Percentiles rank a stretch among this genome's conserved stretches.
Conservation (phyloP, 1,284 basidiomycete species). For the Ganoderma lucidum region DNA sequence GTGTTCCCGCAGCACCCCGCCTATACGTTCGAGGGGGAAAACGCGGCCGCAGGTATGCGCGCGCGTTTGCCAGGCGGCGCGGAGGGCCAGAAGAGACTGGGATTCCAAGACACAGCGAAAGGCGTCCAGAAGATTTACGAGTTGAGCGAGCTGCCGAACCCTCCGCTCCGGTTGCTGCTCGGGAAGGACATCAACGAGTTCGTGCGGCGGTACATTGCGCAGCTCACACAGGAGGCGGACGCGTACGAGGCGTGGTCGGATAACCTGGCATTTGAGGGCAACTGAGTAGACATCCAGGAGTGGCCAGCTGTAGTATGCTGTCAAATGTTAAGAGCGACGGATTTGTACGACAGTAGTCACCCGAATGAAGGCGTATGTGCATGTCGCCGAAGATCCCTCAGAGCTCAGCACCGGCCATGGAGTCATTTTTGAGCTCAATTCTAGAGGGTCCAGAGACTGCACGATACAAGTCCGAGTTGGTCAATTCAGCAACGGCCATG, state of each 20-base stretch:
- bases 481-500: no score
- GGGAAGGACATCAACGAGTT: conserved; percentile 28
- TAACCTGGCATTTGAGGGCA: conserved; percentile 5
- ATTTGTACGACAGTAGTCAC: no score
- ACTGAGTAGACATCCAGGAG: no score
- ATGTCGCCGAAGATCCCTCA: no score
- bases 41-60: conserved; percentile 9
- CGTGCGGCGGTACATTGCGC: conserved; percentile 28
- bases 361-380: no score
- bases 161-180: conserved; percentile 39
- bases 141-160: conserved; percentile 24
- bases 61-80: background rate
- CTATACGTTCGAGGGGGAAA: conserved; percentile 12
- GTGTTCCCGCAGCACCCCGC: conserved; percentile 25
- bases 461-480: no score
- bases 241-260: conserved; percentile 42
- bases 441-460: no score
- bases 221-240: conserved; percentile 29
- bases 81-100: background rate
- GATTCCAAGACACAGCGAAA: conserved; percentile 11
- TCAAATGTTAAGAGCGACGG: no score
- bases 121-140: conserved; percentile 10
- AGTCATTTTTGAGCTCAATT: no score
- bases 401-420: no score
- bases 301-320: no score